A percentile compares a stretch with the other conserved stretches of the same genome.
phyloP scores from a whole-genome alignment of 768 basidiomycete species.

The Pisolithus sp. region DNA sequence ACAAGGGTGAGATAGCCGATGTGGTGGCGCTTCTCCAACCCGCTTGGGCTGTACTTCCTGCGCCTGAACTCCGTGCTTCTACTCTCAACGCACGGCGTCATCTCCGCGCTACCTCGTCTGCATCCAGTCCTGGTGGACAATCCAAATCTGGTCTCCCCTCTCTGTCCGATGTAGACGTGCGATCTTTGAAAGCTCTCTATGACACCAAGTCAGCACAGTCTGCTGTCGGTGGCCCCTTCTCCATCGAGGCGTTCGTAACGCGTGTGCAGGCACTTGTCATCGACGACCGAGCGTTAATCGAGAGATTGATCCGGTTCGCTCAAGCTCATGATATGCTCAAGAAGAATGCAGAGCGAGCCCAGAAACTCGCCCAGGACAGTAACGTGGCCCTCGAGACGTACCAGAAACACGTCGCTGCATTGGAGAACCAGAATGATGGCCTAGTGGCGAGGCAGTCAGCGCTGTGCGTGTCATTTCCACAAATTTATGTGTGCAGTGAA shows the following conservation, averaged over 20 bases:
- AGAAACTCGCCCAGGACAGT: slow-evolving; percentile 84
- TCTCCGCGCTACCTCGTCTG: slow-evolving; percentile 43
- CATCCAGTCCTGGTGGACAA: slow-evolving; percentile 26
- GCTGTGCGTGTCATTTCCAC: slow-evolving; percentile 37
- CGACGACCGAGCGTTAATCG: slow-evolving; percentile 81
- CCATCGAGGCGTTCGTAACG: slow-evolving; percentile 67
- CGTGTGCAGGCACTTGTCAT: slow-evolving; percentile 76
- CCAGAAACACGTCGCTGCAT: slow-evolving; percentile 75
- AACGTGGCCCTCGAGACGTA: slow-evolving; percentile 78
- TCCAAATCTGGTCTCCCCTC: slow-evolving; percentile 37
- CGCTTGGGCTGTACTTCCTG: slow-evolving; percentile 78
- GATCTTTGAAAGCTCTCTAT: slow-evolving; percentile 78
- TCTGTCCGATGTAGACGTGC: slow-evolving; percentile 79
- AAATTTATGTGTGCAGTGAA: neutral
- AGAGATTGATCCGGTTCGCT: slow-evolving; percentile 77
- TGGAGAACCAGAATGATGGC: slow-evolving; percentile 67
- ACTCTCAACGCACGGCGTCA: slow-evolving; percentile 46
- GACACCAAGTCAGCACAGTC: slow-evolving; percentile 33
- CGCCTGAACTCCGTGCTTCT: slow-evolving; percentile 72
- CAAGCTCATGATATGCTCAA: slow-evolving; percentile 88
- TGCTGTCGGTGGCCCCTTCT: slow-evolving; percentile 39
- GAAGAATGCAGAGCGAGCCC: slow-evolving; percentile 86
- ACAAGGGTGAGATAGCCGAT: slow-evolving; percentile 42
- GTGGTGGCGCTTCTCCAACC: slow-evolving; percentile 61
- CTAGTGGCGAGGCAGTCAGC: slow-evolving; percentile 46